These are phyloP conservation scores for Ascoidea tarda DNA, from an alignment of 805 yeast species.

Conservation along the genomic window DNA sequence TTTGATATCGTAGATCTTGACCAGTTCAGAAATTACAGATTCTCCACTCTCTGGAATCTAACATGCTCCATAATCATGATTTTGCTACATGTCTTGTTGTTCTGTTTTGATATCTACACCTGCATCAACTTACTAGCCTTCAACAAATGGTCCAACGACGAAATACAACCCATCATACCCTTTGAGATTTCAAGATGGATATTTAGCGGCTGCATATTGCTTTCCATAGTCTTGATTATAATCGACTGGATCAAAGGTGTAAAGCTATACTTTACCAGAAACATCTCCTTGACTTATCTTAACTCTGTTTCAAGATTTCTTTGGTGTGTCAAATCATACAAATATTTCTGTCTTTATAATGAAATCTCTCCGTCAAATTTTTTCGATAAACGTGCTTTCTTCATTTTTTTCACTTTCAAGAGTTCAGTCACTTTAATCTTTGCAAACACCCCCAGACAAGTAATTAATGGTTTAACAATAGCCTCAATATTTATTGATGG, in stretches of 20 bases:
- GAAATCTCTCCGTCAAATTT: conserved; percentile 50
- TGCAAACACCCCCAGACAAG: conserved; percentile 83
- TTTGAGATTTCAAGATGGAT: conserved; percentile 49
- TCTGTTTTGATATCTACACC: conserved; percentile 61
- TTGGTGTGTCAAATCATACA: conserved; percentile 44
- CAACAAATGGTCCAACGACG: conserved; percentile 49
- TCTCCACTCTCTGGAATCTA: conserved; percentile 30
- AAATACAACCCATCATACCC: conserved; percentile 31
- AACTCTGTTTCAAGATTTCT: conserved; percentile 45
- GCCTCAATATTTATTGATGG: conserved; percentile 30
- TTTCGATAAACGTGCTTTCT: conserved; percentile 55
- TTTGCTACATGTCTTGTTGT: conserved; percentile 36
- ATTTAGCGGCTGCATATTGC: conserved; percentile 69
- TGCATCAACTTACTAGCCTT: conserved; percentile 61
- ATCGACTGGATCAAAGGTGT: conserved; percentile 48
- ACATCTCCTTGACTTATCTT: conserved; percentile 58
- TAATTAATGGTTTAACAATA: conserved; percentile 64
- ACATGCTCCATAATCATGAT: conserved; percentile 23
- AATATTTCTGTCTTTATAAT: conserved; percentile 60
- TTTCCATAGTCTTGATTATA: conserved; percentile 43
- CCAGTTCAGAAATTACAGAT: conserved; percentile 28
- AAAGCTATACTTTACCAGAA: conserved; percentile 40
- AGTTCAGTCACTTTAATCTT: conserved; percentile 46
- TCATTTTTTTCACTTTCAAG: conserved; percentile 49
- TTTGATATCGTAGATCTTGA: conserved; percentile 35